These are phyloP conservation scores for Hypoxylon sp. DNA, from an alignment of 2,329 filamentous ascomycete species.

Conservation along the genomic window DNA sequence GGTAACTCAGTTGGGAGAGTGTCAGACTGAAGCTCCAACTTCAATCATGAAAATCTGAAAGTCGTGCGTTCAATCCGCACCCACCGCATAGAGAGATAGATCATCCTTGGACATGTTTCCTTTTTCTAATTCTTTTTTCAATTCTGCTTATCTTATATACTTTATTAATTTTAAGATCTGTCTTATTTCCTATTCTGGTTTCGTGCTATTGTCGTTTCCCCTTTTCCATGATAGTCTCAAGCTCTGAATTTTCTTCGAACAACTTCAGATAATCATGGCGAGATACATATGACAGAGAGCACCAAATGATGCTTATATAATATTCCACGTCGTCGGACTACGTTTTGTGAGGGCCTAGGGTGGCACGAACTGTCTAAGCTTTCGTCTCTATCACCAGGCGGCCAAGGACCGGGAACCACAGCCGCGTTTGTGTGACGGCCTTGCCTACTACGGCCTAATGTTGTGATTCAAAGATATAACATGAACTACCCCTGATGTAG, in stretches of 20 bases:
- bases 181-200: neutral
- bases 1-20: constrained; percentile 39
- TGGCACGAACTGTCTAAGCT: neutral
- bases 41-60: constrained; percentile 35
- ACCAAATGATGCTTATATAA: neutral
- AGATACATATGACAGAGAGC: neutral
- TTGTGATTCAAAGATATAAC: too few species aligned
- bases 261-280: neutral
- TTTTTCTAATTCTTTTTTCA: neutral
- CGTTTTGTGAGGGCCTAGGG: neutral
- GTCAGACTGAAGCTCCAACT: constrained; percentile 40
- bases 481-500: too few species aligned
- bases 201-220: neutral
- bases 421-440: too few species aligned
- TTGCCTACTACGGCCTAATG: too few species aligned
- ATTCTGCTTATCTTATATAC: neutral
- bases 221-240: neutral
- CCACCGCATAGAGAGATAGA: constrained; percentile 21
- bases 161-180: neutral
- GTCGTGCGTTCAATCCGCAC: constrained; percentile 39
- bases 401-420: too few species aligned
- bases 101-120: too few species aligned
- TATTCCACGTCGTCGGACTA: neutral
- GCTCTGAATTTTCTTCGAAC: neutral
- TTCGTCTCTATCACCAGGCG: neutral